Evolutionary conservation across 1,284 basidiomycete genomes (phyloP).

Genomic region (Austroboletus niveus): DNA sequence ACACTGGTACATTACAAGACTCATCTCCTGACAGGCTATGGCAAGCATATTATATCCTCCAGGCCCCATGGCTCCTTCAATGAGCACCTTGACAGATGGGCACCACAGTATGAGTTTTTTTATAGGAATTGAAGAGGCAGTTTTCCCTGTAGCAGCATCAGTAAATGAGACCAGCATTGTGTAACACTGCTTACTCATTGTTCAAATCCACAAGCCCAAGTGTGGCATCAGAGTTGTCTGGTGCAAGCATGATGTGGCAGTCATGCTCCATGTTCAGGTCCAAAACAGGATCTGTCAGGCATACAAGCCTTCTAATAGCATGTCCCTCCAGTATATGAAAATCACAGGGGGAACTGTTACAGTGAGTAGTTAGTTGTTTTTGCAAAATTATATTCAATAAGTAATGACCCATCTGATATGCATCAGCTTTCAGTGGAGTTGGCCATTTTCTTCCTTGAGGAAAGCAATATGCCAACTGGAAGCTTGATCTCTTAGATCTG

Average conservation of each 20-base stretch:
- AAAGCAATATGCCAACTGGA: too few species aligned
- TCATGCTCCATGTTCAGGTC: constrained; percentile 10
- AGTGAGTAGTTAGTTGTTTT: too few species aligned
- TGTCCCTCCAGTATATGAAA: constrained; percentile 4
- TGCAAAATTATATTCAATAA: too few species aligned
- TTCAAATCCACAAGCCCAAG: background rate
- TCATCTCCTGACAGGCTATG: background rate
- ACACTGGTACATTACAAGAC: background rate
- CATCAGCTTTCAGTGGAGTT: too few species aligned
- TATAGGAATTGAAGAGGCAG: constrained; percentile 5
- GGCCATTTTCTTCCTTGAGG: too few species aligned
- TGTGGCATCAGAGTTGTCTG: background rate
- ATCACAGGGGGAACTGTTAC: too few species aligned
- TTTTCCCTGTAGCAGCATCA: constrained; percentile 6
- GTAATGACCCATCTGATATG: too few species aligned
- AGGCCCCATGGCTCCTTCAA: background rate
- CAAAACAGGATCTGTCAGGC: constrained; percentile 1
- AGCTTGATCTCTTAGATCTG: too few species aligned
- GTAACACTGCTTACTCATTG: background rate
- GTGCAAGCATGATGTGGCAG: background rate
- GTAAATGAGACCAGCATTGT: background rate
- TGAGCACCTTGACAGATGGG: background rate
- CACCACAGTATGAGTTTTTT: constrained; percentile 10
- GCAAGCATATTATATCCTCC: background rate
- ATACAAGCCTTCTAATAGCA: constrained; percentile 8